A percentile compares a stretch with the other conserved stretches of the same genome.
Evolutionary conservation across 495 filamentous ascomycete species (phyloP).

Genomic region (Xylaria castorea): DNA sequence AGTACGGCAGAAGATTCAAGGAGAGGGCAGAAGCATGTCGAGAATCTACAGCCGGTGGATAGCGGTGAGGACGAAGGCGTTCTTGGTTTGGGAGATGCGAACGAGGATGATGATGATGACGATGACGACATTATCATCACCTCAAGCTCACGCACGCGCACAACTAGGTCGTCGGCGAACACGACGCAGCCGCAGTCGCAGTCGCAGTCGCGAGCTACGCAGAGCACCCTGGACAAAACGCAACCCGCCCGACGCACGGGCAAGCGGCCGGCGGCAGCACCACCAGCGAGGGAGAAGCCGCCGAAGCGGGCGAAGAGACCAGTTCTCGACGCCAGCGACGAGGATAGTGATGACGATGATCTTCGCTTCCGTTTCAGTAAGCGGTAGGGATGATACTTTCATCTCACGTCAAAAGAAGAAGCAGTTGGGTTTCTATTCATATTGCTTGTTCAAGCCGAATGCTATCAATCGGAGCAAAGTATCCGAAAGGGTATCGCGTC

Average conservation of each 20-base stretch:
- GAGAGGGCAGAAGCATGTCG: constrained; percentile 20
- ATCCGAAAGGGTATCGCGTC: constrained; percentile 21
- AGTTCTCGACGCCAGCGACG: constrained; percentile 49
- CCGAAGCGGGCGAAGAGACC: constrained; percentile 52
- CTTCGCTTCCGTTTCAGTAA: constrained; percentile 65
- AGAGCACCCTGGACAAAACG: constrained; percentile 33
- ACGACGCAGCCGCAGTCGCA: constrained; percentile 45
- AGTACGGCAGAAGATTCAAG: constrained; percentile 17
- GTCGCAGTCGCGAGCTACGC: constrained; percentile 44
- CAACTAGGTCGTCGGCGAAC: constrained; percentile 32
- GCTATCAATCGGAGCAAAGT: background rate
- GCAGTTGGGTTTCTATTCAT: background rate
- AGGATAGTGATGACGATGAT: constrained; percentile 60
- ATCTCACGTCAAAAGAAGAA: background rate
- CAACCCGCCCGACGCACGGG: constrained; percentile 32
- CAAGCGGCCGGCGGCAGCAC: constrained; percentile 48
- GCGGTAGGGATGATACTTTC: constrained; percentile 32
- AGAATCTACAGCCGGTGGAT: constrained; percentile 37
- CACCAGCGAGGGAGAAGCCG: constrained; percentile 45
- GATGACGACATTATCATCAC: constrained; percentile 27
- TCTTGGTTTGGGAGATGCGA: constrained; percentile 27
- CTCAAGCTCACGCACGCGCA: constrained; percentile 36
- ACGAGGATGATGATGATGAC: constrained; percentile 36
- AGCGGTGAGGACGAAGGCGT: constrained; percentile 51
- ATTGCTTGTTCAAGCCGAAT: background rate